Percentiles rank a stretch among this genome's conserved stretches.
phyloP scores from a whole-genome alignment of 202 grass and related monocot genomes.

The Zizania palustris region DNA sequence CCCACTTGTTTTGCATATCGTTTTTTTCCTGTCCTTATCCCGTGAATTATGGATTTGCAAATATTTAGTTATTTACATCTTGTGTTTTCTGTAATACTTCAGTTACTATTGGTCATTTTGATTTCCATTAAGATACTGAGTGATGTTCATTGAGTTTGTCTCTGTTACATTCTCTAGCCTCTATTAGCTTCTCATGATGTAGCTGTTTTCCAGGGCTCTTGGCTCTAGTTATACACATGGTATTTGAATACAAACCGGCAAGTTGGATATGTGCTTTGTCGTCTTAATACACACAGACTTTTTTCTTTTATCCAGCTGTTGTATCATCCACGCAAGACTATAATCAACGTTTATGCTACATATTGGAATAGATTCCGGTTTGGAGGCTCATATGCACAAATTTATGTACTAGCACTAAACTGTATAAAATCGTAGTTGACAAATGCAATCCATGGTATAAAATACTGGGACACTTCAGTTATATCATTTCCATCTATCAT shows the following conservation, averaged over 20 bases:
- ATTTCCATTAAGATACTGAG: background rate
- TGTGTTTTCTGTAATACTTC: background rate
- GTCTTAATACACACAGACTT: background rate
- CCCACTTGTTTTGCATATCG: background rate
- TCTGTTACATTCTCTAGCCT: background rate
- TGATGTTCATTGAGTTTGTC: background rate
- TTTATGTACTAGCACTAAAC: background rate
- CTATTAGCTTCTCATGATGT: background rate
- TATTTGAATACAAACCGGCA: background rate
- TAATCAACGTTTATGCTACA: too few relatives aligned
- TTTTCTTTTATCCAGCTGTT: too few relatives aligned
- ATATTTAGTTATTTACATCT: constrained; percentile 19
- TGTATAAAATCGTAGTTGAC: background rate
- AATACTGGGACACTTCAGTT: background rate
- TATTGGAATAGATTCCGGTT: too few relatives aligned
- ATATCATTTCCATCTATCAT: background rate
- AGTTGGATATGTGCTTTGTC: background rate
- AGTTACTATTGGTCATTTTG: background rate
- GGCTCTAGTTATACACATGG: background rate
- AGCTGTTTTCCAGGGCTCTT: constrained; percentile 5
- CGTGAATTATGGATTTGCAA: constrained; percentile 7
- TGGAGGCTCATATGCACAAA: background rate
- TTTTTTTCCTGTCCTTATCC: background rate
- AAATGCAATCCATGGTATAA: background rate
- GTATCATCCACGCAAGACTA: too few relatives aligned